Evolutionary conservation across 179 eudicot species (phyloP).

Genomic region (Heliamphora ciliata): DNA sequence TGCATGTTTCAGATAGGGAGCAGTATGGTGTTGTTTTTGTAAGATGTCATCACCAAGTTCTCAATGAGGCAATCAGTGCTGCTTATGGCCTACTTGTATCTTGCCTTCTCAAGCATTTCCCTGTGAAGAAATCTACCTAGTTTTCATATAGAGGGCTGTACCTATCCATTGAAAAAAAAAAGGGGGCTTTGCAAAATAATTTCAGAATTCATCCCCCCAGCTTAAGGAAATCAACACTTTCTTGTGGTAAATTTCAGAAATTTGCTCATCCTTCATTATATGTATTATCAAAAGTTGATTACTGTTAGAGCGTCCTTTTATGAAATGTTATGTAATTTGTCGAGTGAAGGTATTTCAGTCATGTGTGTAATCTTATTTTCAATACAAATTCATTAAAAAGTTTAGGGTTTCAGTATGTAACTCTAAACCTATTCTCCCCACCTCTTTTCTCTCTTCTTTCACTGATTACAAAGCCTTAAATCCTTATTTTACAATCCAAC

Average conservation of each 20-base stretch:
- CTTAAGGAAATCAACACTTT: neutral
- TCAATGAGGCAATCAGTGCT: neutral
- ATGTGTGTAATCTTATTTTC: no score
- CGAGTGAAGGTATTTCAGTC: no score
- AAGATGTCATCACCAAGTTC: no score
- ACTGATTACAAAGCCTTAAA: no score
- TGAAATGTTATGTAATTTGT: no score
- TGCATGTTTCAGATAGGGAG: neutral
- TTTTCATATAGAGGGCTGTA: neutral
- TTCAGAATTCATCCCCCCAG: neutral
- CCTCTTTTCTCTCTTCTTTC: no score
- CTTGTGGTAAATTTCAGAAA: neutral
- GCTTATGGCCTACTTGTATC: neutral
- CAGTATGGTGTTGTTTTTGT: neutral
- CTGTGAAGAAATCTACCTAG: neutral
- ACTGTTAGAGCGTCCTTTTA: no score
- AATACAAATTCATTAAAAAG: no score
- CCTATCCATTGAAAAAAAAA: neutral
- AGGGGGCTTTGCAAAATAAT: no score
- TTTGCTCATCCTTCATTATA: neutral
- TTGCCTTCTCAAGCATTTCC: neutral
- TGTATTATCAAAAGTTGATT: neutral
- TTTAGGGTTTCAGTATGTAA: no score
- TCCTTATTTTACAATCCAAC: no score
- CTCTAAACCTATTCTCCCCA: no score